These are phyloP conservation scores for Aegilops bicornis DNA, from an alignment of 176 grass and related monocot genomes.

Conservation along the genomic window DNA sequence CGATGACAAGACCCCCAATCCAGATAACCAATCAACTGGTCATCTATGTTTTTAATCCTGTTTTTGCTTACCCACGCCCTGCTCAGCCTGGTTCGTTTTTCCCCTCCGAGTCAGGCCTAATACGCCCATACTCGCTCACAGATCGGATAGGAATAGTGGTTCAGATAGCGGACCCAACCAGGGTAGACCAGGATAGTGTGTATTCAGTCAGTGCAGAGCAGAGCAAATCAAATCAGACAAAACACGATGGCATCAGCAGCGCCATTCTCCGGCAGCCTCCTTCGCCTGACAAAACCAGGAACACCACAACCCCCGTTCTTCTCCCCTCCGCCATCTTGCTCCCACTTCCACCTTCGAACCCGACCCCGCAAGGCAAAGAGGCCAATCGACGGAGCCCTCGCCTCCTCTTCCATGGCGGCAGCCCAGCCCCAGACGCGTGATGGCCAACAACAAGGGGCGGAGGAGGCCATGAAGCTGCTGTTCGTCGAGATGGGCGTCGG, in stretches of 20 bases:
- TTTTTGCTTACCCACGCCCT: too few relatives aligned
- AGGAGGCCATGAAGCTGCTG: conserved; percentile 60
- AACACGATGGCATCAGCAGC: conserved; percentile 21
- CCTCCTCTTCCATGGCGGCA: conserved; percentile 36
- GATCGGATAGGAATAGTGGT: too few relatives aligned
- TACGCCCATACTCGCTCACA: too few relatives aligned
- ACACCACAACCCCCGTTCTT: background rate
- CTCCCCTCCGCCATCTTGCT: conserved; percentile 3
- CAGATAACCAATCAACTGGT: too few relatives aligned
- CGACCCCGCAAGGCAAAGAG: background rate
- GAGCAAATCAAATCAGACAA: background rate
- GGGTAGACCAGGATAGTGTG: background rate
- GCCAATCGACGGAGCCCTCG: background rate
- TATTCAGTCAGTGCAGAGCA: background rate
- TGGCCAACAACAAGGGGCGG: conserved; percentile 14
- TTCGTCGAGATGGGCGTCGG: conserved; percentile 99
- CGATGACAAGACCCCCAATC: too few relatives aligned
- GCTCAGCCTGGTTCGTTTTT: too few relatives aligned
- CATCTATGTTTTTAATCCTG: too few relatives aligned
- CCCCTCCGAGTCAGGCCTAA: too few relatives aligned
- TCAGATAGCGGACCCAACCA: background rate
- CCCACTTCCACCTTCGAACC: background rate
- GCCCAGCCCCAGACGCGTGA: conserved; percentile 31
- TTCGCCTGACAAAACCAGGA: background rate
- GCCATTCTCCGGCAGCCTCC: background rate